A percentile compares a stretch with the other conserved stretches of the same genome.
Conservation (phyloP, 352 stramenopile species). For the Phytophthora foliorum region DNA sequence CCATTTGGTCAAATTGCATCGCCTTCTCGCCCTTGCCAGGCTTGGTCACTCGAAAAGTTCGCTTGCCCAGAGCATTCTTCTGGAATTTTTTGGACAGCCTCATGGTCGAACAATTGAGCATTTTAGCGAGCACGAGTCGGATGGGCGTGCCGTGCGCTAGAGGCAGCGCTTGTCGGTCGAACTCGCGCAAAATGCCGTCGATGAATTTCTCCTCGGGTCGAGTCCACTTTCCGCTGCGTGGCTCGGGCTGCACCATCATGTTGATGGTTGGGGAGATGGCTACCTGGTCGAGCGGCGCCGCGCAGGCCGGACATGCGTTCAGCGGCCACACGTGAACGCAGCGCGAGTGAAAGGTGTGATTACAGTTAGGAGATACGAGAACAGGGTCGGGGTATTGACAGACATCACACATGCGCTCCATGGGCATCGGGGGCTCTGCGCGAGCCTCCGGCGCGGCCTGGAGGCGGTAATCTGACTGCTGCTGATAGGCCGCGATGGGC, state of each 20-base stretch:
- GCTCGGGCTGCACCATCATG: slow-evolving; percentile 77
- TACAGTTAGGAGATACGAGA: slow-evolving; percentile 73
- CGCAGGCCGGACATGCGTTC: slow-evolving; percentile 70
- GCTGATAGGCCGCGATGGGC: slow-evolving; percentile 30
- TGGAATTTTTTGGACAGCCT: slow-evolving; percentile 92
- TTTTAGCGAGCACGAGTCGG: slow-evolving; percentile 82
- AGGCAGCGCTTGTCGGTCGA: slow-evolving; percentile 77
- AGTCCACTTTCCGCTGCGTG: slow-evolving; percentile 88
- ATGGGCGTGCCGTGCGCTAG: slow-evolving; percentile 88
- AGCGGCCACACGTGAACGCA: slow-evolving; percentile 87
- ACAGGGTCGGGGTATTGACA: slow-evolving; percentile 86
- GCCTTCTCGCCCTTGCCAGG: slow-evolving; percentile 67
- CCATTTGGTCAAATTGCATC: slow-evolving; percentile 74
- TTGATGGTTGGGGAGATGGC: slow-evolving; percentile 69
- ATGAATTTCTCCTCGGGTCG: slow-evolving; percentile 89
- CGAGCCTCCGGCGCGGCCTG: slow-evolving; percentile 14
- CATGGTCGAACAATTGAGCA: slow-evolving; percentile 93
- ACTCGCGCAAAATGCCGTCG: slow-evolving; percentile 84
- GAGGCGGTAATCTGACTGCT: slow-evolving; percentile 36
- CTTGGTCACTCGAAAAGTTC: slow-evolving; percentile 86
- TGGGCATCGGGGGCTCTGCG: slow-evolving; percentile 12
- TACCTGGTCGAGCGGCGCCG: slow-evolving; percentile 62
- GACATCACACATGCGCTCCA: slow-evolving; percentile 69
- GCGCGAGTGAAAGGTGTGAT: slow-evolving; percentile 88
- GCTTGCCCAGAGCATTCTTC: slow-evolving; percentile 89